phyloP scores from a whole-genome alignment of 2,329 filamentous ascomycete genomes.

The Aspergillus caelatus region DNA sequence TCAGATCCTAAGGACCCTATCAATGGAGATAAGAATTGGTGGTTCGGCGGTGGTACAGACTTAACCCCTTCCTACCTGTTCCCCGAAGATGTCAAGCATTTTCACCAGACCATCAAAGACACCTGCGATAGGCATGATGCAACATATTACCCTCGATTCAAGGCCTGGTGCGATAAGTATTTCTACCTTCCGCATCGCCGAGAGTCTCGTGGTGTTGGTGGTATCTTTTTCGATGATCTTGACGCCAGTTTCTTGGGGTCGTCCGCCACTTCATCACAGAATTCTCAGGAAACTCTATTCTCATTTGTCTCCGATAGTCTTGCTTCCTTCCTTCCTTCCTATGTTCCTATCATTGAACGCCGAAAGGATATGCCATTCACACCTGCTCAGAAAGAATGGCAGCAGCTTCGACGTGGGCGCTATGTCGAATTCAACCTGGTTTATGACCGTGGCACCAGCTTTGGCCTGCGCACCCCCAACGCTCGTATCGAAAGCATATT shows the following conservation, averaged over 20 bases:
- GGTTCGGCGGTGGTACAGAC: slow-evolving; percentile 96
- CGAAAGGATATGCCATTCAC: slow-evolving; percentile 92
- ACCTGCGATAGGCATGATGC: slow-evolving; percentile 93
- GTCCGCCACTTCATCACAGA: slow-evolving; percentile 59
- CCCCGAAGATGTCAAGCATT: slow-evolving; percentile 95
- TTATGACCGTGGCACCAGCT: slow-evolving; percentile 91
- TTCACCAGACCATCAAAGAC: slow-evolving; percentile 90
- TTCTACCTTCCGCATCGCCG: slow-evolving; percentile 91
- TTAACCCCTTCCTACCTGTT: slow-evolving; percentile 92
- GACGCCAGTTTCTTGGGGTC: slow-evolving; percentile 60
- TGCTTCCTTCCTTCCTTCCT: slow-evolving; percentile 84
- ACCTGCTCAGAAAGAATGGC: slow-evolving; percentile 88
- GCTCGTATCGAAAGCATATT: slow-evolving; percentile 93
- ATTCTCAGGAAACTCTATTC: slow-evolving; percentile 87
- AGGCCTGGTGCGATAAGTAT: slow-evolving; percentile 98
- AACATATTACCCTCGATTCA: slow-evolving; percentile 90
- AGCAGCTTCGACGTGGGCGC: slow-evolving; percentile 88
- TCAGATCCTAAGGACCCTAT: slow-evolving; percentile 77
- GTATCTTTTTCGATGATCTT: slow-evolving; percentile 98
- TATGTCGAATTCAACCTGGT: slow-evolving; percentile 99
- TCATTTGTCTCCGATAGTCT: slow-evolving; percentile 85
- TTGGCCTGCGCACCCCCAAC: slow-evolving; percentile 89
- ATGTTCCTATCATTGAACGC: slow-evolving; percentile 83
- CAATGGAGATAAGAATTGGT: slow-evolving; percentile 74
- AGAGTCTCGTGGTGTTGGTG: slow-evolving; percentile 85